Conservation (phyloP, 2,329 filamentous ascomycete genomes). For the Stemphylium beticola region DNA sequence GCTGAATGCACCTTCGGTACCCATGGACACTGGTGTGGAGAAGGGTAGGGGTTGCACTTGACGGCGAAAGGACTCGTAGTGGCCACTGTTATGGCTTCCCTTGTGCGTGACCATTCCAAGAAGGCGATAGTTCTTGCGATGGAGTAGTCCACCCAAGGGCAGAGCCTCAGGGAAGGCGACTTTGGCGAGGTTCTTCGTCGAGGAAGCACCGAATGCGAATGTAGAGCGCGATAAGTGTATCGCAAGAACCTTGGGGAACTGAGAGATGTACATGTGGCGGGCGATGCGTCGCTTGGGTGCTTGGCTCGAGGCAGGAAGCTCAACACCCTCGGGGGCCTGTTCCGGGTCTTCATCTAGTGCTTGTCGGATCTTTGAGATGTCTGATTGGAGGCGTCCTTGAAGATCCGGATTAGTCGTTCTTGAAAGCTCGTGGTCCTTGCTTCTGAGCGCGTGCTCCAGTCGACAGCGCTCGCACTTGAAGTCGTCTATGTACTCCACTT, state of each 20-base stretch:
- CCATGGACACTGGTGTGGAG: constrained; percentile 81
- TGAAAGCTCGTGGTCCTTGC: constrained; percentile 66
- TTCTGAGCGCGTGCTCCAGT: constrained; percentile 76
- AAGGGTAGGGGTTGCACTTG: constrained; percentile 82
- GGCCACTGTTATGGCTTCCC: constrained; percentile 92
- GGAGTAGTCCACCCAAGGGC: constrained; percentile 77
- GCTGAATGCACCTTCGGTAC: constrained; percentile 75
- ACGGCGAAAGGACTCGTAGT: constrained; percentile 94
- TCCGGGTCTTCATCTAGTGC: constrained; percentile 86
- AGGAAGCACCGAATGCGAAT: constrained; percentile 76
- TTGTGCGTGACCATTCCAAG: constrained; percentile 91
- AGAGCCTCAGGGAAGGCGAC: constrained; percentile 90
- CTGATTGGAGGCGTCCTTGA: constrained; percentile 59
- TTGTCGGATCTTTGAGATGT: constrained; percentile 69
- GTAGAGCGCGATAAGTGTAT: constrained; percentile 94
- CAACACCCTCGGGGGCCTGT: constrained; percentile 71
- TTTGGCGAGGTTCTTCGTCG: constrained; percentile 93
- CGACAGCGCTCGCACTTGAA: constrained; percentile 95
- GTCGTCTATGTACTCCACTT: constrained; percentile 94
- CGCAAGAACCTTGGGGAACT: constrained; percentile 87
- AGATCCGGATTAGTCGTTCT: constrained; percentile 45
- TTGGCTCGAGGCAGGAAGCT: constrained; percentile 73
- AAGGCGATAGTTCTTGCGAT: constrained; percentile 81
- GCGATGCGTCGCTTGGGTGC: constrained; percentile 85
- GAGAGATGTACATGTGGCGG: constrained; percentile 83